phyloP scores from a whole-genome alignment of 139 green algal species.

The Monoraphidium neglectum region DNA sequence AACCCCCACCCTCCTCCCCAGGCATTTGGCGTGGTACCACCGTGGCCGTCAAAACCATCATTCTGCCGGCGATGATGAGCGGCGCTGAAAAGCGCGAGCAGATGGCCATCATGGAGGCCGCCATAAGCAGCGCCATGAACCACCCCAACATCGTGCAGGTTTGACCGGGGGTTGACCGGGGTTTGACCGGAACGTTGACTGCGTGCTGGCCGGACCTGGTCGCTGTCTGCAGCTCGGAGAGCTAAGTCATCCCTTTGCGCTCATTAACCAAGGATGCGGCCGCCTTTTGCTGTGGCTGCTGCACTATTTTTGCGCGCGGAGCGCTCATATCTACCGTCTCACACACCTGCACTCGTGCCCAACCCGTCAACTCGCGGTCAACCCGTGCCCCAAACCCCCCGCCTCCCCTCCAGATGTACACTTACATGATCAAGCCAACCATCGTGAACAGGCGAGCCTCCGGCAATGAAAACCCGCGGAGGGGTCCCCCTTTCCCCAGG shows the following conservation, averaged over 20 bases:
- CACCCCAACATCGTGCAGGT: constrained; percentile 38
- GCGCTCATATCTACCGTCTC: background rate
- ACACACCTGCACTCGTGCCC: background rate
- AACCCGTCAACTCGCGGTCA: no score
- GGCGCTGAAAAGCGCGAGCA: constrained; percentile 34
- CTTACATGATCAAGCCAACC: constrained; percentile 26
- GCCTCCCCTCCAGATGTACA: constrained; percentile 18
- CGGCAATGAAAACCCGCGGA: no score
- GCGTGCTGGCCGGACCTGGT: no score
- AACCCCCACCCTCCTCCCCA: background rate
- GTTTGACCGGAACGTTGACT: no score
- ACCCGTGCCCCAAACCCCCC: background rate
- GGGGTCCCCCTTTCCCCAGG: no score
- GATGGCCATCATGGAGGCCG: constrained; percentile 42
- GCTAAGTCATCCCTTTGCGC: background rate
- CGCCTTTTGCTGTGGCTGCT: background rate
- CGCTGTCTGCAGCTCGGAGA: no score
- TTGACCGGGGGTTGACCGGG: no score
- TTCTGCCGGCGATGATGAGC: constrained; percentile 47
- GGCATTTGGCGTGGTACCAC: constrained; percentile 38
- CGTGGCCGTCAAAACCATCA: constrained; percentile 48
- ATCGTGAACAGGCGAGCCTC: no score
- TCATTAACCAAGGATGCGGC: background rate
- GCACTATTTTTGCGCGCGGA: background rate
- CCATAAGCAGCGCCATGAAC: constrained; percentile 31